Evolutionary conservation across 148 eudicot genomes (phyloP), one percentile per base, ranked within the genome.

Genomic region (Pharnaceum exiguum): DNA sequence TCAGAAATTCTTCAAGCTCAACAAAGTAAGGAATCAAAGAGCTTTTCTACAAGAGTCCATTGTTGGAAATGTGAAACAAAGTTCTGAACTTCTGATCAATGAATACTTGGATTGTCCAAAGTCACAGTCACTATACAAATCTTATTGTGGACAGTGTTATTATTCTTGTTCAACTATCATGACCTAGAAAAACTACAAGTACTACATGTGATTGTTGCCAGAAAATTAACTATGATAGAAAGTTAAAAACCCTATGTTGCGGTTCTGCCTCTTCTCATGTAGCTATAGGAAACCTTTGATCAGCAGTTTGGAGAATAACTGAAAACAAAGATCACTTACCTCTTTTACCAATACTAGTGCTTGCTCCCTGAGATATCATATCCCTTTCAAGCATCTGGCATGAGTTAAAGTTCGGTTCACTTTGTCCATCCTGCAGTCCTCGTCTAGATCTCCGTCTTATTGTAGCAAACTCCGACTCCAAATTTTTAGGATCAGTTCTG

Each of bases 401-500:
- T 7, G 66, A 19, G 37, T 42, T 58, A 38, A 61, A 26, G 46
- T 61, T 56, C 13, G 63, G 65, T 27, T 22, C 60, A 54, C 60
- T 72, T 49, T 55, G 59, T 25, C 75, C 81, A 48, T 36, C 71
- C 23, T 47, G 55, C 18, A 70, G 50, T 53, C 68, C 80, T 62
- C 85, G 75, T 50, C 67, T 31, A 17, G 89, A 82, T 77, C 87
- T 78, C 62, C 85, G 63, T 46, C 81, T 80, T 33, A 77, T 75
- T 42, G 72, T 69, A 33, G 74, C 51, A 57, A 76, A 84, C 71
- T 90, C 82, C 21, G 43, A 18, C 49, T 76, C 83, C 30, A 90
- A 77, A 33, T 78, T 87, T 46, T 67, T 65, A 18, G 84, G 89
- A 70, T 79, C 81, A 25, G 73, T 79, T 71, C 74, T 80, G 6